Percentiles rank a stretch among this genome's conserved stretches.
Conservation (phyloP, 2,329 filamentous ascomycete species). For the Talaromyces amestolkiae region DNA sequence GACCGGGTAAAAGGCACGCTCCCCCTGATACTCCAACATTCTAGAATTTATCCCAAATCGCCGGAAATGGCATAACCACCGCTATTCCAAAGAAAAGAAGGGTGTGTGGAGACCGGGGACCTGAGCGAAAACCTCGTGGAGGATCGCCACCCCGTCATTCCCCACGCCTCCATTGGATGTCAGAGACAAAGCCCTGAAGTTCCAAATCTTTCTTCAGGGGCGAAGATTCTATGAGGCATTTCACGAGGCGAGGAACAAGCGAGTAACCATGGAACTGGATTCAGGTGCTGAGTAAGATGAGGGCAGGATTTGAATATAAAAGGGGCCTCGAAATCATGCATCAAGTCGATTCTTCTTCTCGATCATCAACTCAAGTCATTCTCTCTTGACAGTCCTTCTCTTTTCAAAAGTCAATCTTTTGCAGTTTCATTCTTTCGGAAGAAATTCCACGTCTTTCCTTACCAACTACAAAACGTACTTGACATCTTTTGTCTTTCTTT, state of each 20-base stretch:
- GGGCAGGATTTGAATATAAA: constrained; percentile 1
- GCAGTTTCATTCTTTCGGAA: not conserved
- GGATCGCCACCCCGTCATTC: constrained; percentile 7
- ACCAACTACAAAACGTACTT: not conserved
- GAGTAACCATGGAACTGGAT: not conserved
- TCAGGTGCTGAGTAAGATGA: constrained; percentile 4
- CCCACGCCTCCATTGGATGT: not conserved
- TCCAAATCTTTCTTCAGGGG: not conserved
- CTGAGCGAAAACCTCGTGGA: constrained; percentile 11
- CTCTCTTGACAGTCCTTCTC: constrained; percentile 9
- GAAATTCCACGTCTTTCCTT: not conserved
- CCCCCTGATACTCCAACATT: not conserved
- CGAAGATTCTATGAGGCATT: constrained; percentile 4
- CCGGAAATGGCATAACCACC: constrained; percentile 12
- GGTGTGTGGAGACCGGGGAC: constrained; percentile 13
- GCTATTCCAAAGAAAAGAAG: not conserved
- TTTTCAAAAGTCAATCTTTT: constrained; percentile 1
- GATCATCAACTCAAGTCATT: not conserved
- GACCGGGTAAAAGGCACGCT: not conserved
- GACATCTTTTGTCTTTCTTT: not conserved
- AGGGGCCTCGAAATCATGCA: not conserved
- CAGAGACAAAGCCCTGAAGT: not conserved
- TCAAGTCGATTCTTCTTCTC: not conserved
- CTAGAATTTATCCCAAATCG: constrained; percentile 8
- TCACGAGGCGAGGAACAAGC: not conserved